Evolutionary conservation across 108 stramenopile genomes (phyloP).

Genomic region (Cyclotella atomus): DNA sequence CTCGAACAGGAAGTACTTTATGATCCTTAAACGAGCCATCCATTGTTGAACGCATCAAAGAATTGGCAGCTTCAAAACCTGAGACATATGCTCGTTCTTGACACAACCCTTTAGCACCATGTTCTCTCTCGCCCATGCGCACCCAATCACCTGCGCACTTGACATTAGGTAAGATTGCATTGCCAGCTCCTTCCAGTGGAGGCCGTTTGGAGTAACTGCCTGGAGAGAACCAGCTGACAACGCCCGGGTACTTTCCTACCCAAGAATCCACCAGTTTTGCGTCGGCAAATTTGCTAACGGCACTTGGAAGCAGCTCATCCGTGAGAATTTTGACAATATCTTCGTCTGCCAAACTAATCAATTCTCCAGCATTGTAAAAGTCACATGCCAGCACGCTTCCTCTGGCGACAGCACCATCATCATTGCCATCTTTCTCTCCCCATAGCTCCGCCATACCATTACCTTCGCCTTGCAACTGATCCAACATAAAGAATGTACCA

Average conservation of each 20-base stretch:
- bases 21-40: slow-evolving; percentile 42
- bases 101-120: slow-evolving; percentile 93
- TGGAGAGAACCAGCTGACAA: slow-evolving; percentile 91
- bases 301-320: slow-evolving; percentile 78
- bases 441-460: slow-evolving; percentile 63
- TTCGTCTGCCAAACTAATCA: slow-evolving; percentile 82
- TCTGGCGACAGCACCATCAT: slow-evolving; percentile 26
- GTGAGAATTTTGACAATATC: slow-evolving; percentile 81
- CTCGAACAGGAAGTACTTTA: slow-evolving; percentile 83
- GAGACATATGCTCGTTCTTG: slow-evolving; percentile 93
- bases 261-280: slow-evolving; percentile 87
- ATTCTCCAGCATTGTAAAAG: slow-evolving; percentile 90
- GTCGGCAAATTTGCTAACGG: slow-evolving; percentile 78
- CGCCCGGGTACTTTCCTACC: slow-evolving; percentile 87
- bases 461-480: slow-evolving; percentile 88
- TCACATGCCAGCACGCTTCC: slow-evolving; percentile 91
- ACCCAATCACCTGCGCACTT: slow-evolving; percentile 95
- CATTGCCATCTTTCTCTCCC: slow-evolving; percentile 54
- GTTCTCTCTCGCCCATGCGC: slow-evolving; percentile 90
- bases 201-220: slow-evolving; percentile 83
- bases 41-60: slow-evolving; percentile 45
- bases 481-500: slow-evolving; percentile 95
- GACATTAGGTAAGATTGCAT: slow-evolving; percentile 59
- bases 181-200: slow-evolving; percentile 73
- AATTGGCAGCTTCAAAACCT: slow-evolving; percentile 88